Conservation (phyloP, 75 land plant species). For the Sequoiadendron giganteum region DNA sequence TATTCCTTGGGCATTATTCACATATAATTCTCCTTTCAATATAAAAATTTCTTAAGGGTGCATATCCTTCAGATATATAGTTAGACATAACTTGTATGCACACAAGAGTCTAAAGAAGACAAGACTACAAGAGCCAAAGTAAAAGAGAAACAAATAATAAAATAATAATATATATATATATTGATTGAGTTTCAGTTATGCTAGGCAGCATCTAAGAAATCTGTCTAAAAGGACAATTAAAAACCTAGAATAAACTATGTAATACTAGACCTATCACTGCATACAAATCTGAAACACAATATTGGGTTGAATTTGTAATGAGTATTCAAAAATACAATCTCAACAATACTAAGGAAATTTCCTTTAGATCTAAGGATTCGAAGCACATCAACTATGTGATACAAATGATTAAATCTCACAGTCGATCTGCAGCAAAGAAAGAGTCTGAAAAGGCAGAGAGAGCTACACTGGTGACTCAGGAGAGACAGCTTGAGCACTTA, state of each 20-base stretch:
- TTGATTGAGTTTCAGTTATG: neutral
- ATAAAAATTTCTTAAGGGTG: neutral
- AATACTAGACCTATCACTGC: no score
- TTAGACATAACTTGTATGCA: neutral
- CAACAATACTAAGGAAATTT: no score
- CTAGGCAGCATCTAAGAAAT: neutral
- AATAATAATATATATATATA: neutral
- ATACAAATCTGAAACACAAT: no score
- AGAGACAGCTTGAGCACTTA: no score
- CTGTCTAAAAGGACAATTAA: neutral
- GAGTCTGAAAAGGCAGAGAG: no score
- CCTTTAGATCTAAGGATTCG: no score
- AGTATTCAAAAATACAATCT: no score
- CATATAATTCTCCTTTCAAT: neutral
- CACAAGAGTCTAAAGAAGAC: neutral
- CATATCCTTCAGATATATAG: constrained; percentile 8
- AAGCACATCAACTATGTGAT: no score
- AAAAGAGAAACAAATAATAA: neutral
- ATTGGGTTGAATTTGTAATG: no score
- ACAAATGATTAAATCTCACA: no score
- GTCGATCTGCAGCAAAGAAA: no score
- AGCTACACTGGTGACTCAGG: no score
- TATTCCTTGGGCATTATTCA: neutral
- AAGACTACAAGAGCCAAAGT: neutral
- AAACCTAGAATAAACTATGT: constrained; percentile 2